Conservation (phyloP, 352 stramenopile species). For the Blastocystis sp. region DNA sequence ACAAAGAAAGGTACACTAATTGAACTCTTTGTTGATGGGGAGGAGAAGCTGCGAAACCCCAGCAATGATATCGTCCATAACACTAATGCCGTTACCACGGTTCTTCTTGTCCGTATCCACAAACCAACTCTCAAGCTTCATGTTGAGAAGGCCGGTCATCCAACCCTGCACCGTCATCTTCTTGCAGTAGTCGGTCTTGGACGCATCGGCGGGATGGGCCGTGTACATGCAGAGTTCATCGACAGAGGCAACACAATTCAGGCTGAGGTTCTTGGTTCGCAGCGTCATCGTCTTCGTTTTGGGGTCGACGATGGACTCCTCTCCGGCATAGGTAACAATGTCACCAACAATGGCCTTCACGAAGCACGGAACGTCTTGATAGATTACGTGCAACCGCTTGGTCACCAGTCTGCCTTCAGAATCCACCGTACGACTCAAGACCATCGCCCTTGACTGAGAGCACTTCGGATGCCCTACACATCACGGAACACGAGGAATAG, state of each 20-base stretch:
- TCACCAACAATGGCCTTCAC: constrained; percentile 61
- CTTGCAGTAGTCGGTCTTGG: constrained; percentile 36
- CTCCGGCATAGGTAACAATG: constrained; percentile 61
- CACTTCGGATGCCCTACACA: constrained; percentile 63
- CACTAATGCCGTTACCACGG: constrained; percentile 58
- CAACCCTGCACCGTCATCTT: constrained; percentile 60
- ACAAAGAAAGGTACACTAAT: neutral
- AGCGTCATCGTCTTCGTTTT: constrained; percentile 63
- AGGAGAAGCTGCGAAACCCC: constrained; percentile 55
- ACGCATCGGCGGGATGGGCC: neutral
- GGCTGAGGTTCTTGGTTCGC: constrained; percentile 47
- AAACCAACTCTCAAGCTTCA: constrained; percentile 63
- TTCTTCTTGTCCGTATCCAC: constrained; percentile 52
- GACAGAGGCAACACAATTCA: constrained; percentile 52
- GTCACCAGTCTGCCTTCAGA: constrained; percentile 56
- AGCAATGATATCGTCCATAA: constrained; percentile 65
- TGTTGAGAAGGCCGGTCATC: constrained; percentile 47
- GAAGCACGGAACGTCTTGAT: constrained; percentile 62
- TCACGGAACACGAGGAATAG: neutral
- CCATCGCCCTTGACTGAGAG: constrained; percentile 57
- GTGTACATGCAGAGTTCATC: constrained; percentile 65
- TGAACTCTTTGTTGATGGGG: constrained; percentile 31
- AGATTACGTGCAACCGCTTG: constrained; percentile 67
- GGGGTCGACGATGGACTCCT: constrained; percentile 68
- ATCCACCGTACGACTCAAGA: constrained; percentile 51